Conservation (phyloP, 441 rosid species). For the Macaranga tanarius region DNA sequence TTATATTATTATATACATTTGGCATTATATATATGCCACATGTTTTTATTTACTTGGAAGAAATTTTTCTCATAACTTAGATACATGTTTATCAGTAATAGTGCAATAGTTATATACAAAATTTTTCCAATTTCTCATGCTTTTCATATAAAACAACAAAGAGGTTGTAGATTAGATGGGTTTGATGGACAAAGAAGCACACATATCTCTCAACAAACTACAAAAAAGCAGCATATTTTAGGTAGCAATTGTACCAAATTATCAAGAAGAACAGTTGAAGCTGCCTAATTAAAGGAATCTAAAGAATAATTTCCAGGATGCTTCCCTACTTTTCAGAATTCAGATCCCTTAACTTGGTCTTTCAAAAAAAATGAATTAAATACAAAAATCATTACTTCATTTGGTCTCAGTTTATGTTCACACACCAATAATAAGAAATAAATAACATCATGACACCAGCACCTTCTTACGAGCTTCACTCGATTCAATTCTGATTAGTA, state of each 20-base stretch:
- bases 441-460: no score
- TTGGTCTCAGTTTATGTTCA: no score
- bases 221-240: neutral
- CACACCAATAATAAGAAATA: no score
- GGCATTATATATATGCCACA: no score
- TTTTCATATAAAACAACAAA: neutral
- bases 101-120: neutral
- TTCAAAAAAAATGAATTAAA: neutral
- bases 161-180: neutral
- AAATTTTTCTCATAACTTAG: neutral
- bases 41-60: no score
- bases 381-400: neutral
- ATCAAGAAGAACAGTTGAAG: neutral
- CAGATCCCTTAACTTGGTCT: neutral
- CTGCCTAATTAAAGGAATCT: neutral
- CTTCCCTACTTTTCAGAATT: neutral
- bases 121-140: no score
- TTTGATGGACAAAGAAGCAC: neutral
- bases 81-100: neutral
- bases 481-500: no score
- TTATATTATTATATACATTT: no score
- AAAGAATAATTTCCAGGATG: conserved; percentile 3
- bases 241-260: conserved; percentile 10
- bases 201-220: conserved; percentile 3
- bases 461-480: no score